Evolutionary conservation across 345 rosid genomes (phyloP).

Genomic region (Moricandia moricandioides): DNA sequence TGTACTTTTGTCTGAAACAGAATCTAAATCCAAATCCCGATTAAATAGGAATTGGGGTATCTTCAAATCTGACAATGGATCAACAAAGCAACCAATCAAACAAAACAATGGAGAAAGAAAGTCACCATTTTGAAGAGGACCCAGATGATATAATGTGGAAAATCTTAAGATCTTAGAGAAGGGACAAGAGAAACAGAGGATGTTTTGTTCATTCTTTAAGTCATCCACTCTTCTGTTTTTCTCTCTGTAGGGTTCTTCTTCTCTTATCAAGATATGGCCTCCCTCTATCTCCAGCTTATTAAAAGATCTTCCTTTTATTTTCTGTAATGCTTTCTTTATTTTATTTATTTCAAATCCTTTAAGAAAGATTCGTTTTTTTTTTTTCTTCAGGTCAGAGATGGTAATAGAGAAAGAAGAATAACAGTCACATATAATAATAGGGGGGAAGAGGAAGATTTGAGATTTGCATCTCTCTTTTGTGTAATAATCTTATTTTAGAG

Average conservation of each 20-base stretch:
- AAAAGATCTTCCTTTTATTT: no score
- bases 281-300: constrained; percentile 23
- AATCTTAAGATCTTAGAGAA: constrained; percentile 72
- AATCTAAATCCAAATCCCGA: constrained; percentile 58
- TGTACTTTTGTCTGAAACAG: constrained; percentile 48
- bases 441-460: no score
- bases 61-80: constrained; percentile 60
- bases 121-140: constrained; percentile 60
- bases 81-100: constrained; percentile 38
- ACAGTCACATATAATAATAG: no score
- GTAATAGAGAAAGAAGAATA: not conserved
- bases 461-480: no score
- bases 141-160: constrained; percentile 55
- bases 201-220: constrained; percentile 49
- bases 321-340: no score
- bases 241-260: constrained; percentile 18
- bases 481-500: not conserved
- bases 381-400: not conserved
- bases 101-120: constrained; percentile 6
- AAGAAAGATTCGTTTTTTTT: no score
- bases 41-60: constrained; percentile 44
- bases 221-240: constrained; percentile 27
- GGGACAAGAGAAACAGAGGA: constrained; percentile 53
- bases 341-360: no score
- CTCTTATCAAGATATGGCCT: constrained; percentile 32